phyloP scores from a whole-genome alignment of 2,329 filamentous ascomycete species.

The Calonectria pteridis region DNA sequence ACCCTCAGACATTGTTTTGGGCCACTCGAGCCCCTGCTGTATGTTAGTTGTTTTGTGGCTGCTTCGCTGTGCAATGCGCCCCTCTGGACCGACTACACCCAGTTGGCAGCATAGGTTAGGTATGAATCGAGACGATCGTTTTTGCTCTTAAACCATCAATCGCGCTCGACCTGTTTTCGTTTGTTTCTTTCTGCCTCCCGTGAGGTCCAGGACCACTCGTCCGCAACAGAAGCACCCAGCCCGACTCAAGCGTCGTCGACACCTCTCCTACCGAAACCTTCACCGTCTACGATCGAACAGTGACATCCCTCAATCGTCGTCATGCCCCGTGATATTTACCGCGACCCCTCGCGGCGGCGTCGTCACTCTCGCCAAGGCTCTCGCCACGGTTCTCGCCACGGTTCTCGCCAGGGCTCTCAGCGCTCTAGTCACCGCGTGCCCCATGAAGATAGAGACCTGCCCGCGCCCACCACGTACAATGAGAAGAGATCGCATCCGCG shows the following conservation, averaged over 20 bases:
- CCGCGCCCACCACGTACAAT: constrained; percentile 45
- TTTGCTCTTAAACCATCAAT: not conserved
- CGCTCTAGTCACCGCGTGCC: constrained; percentile 26
- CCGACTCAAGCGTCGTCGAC: not conserved
- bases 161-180: not conserved
- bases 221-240: not conserved
- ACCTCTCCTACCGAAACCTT: not conserved
- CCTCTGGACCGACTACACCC: not conserved
- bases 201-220: not conserved
- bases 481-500: constrained; percentile 33
- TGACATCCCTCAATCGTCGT: not conserved
- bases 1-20: not conserved
- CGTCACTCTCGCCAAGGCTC: constrained; percentile 1
- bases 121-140: constrained; percentile 1
- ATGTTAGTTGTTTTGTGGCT: constrained; percentile 17
- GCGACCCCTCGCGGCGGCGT: constrained; percentile 2
- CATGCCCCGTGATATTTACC: constrained; percentile 7
- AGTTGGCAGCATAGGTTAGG: not conserved
- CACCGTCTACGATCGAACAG: not conserved
- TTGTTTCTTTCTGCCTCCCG: not conserved
- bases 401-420: constrained; percentile 30
- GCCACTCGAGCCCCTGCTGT: not conserved
- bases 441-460: constrained; percentile 34
- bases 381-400: constrained; percentile 23
- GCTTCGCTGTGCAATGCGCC: not conserved